phyloP scores from a whole-genome alignment of 768 basidiomycete species.

The Candolleomyces aberdarensis region DNA sequence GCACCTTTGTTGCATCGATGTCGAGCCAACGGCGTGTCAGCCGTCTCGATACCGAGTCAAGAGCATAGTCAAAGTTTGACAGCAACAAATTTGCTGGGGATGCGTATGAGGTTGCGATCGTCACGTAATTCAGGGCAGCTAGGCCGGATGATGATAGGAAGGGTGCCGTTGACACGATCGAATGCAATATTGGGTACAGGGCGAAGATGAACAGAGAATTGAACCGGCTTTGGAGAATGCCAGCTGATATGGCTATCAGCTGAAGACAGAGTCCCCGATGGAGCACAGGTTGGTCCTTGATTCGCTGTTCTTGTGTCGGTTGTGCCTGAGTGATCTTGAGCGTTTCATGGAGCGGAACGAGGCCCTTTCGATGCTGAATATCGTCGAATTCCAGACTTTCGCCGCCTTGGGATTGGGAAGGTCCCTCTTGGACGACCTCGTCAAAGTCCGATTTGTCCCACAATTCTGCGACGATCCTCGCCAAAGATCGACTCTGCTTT shows the following conservation, averaged over 20 bases:
- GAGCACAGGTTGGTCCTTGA: slow-evolving; percentile 54
- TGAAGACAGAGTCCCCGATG: slow-evolving; percentile 72
- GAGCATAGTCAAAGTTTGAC: slow-evolving; percentile 94
- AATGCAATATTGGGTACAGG: slow-evolving; percentile 85
- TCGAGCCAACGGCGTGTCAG: slow-evolving; percentile 81
- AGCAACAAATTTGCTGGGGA: slow-evolving; percentile 84
- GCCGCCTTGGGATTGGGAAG: slow-evolving; percentile 12
- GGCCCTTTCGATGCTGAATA: slow-evolving; percentile 64
- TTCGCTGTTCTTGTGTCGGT: slow-evolving; percentile 21
- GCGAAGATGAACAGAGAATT: slow-evolving; percentile 69
- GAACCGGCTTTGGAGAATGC: slow-evolving; percentile 73
- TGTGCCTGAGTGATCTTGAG: slow-evolving; percentile 43
- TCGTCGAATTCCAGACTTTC: slow-evolving; percentile 26
- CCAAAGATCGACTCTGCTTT: slow-evolving; percentile 61
- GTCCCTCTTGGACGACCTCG: slow-evolving; percentile 15
- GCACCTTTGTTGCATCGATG: slow-evolving; percentile 83
- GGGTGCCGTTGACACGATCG: slow-evolving; percentile 68
- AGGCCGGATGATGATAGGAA: slow-evolving; percentile 75
- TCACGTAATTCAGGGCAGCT: slow-evolving; percentile 66
- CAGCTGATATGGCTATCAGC: slow-evolving; percentile 64
- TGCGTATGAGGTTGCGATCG: slow-evolving; percentile 81
- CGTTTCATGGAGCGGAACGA: slow-evolving; percentile 60
- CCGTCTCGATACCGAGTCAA: slow-evolving; percentile 85
- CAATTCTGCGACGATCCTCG: slow-evolving; percentile 61
- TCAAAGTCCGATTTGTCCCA: slow-evolving; percentile 56